A percentile compares a stretch with the other conserved stretches of the same genome.
These are phyloP conservation scores for Saraca asoca DNA, from an alignment of 331 rosid species.

Conservation along the genomic window DNA sequence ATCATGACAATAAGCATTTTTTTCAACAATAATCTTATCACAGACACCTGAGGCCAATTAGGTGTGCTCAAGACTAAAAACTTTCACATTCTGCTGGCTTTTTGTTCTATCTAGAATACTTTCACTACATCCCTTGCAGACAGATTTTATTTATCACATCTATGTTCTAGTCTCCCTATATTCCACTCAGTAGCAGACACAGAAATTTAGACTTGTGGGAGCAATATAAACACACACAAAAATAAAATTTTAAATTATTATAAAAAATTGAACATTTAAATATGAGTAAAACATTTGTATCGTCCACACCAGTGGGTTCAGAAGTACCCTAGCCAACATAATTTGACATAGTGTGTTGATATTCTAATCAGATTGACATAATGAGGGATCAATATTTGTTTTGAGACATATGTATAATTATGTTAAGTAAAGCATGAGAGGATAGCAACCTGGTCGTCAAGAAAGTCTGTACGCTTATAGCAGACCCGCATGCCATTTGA, in stretches of 20 bases:
- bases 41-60: not conserved
- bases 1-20: not conserved
- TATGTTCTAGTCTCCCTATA: not conserved
- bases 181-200: not conserved
- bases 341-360: conserved; percentile 14
- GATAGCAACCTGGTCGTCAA: conserved; percentile 82
- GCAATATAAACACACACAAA: too few species aligned
- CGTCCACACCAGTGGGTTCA: not conserved
- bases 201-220: too few species aligned
- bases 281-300: too few species aligned
- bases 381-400: conserved; percentile 47
- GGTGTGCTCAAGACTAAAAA: conserved; percentile 1
- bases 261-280: too few species aligned
- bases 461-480: conserved; percentile 88
- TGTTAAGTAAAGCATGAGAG: conserved; percentile 31
- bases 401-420: conserved; percentile 45
- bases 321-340: conserved; percentile 14
- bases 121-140: not conserved
- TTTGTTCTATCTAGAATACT: not conserved
- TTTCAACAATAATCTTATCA: conserved; percentile 15
- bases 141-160: not conserved
- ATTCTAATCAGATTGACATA: conserved; percentile 18
- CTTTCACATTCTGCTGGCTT: not conserved
- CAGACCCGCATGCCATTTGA: conserved; percentile 95
- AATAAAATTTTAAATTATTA: too few species aligned